Evolutionary conservation across 2,329 filamentous ascomycete species (phyloP).

Genomic region (Venturia effusa): DNA sequence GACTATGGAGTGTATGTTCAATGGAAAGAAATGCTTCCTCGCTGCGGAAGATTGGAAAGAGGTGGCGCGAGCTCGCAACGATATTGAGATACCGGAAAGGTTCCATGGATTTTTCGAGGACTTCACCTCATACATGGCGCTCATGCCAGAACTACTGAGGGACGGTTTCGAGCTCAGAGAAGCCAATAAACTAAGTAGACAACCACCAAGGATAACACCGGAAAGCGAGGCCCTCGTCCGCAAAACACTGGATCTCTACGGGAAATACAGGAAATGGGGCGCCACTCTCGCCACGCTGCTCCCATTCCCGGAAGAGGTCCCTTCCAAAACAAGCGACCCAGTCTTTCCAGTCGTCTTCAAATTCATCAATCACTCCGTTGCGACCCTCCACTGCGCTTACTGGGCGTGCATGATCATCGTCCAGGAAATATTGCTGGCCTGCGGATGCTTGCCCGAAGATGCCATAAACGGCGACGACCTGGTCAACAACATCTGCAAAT

Average conservation of each 20-base stretch:
- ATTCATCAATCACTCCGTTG: not conserved
- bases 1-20: slow-evolving; percentile 10
- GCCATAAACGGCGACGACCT: not conserved
- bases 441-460: not conserved
- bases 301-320: slow-evolving; percentile 1
- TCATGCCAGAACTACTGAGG: not conserved
- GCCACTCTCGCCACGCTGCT: not conserved
- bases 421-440: not conserved
- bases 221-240: not conserved
- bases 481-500: slow-evolving; percentile 7
- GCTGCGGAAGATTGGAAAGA: not conserved
- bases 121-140: not conserved
- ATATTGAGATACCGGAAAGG: not conserved
- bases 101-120: not conserved
- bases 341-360: slow-evolving; percentile 7
- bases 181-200: not conserved
- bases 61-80: not conserved
- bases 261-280: not conserved
- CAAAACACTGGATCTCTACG: slow-evolving; percentile 1
- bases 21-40: slow-evolving; percentile 4
- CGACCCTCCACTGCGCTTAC: not conserved
- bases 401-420: slow-evolving; percentile 9
- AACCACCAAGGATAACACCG: not conserved
- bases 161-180: slow-evolving; percentile 4
- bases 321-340: slow-evolving; percentile 2